These are phyloP conservation scores for Phytophthora hybrid DNA, from an alignment of 352 stramenopile species.

Conservation along the genomic window DNA sequence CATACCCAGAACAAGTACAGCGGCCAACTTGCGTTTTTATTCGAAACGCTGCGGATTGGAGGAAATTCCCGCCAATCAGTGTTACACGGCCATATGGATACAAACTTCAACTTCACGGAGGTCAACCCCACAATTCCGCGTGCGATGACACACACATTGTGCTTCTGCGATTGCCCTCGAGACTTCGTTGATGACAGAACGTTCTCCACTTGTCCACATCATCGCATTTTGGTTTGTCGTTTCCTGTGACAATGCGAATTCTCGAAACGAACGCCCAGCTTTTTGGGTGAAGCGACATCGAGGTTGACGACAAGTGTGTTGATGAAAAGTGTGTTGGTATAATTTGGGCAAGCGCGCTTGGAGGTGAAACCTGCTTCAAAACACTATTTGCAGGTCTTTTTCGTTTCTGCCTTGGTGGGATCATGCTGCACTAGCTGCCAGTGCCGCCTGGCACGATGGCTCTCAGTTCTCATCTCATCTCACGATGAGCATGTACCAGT, in stretches of 20 bases:
- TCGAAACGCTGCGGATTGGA: constrained; percentile 20
- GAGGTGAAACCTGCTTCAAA: not conserved
- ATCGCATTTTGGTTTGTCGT: constrained; percentile 15
- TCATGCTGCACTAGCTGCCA: constrained; percentile 6
- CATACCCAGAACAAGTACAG: constrained; percentile 24
- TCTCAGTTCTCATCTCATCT: constrained; percentile 43
- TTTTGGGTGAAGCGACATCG: not conserved
- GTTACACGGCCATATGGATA: constrained; percentile 4
- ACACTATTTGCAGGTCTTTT: constrained; percentile 24
- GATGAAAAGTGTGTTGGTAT: constrained; percentile 1
- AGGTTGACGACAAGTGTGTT: too few relatives aligned
- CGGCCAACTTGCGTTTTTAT: constrained; percentile 35
- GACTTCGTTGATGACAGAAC: constrained; percentile 13
- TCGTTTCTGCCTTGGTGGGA: constrained; percentile 28
- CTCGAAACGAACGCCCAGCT: constrained; percentile 17
- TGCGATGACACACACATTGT: not conserved
- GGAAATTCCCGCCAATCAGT: constrained; percentile 29
- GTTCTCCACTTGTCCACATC: constrained; percentile 1
- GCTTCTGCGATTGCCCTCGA: not conserved
- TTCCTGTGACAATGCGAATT: too few relatives aligned
- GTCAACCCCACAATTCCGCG: not conserved
- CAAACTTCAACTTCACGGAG: constrained; percentile 28
- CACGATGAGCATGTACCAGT: constrained; percentile 33
- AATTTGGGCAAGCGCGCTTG: constrained; percentile 10
- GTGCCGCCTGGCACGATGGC: not conserved